Percentiles rank a stretch among this genome's conserved stretches.
phyloP scores from a whole-genome alignment of 2,329 filamentous ascomycete genomes.

The Neopestalotiopsis rosae region DNA sequence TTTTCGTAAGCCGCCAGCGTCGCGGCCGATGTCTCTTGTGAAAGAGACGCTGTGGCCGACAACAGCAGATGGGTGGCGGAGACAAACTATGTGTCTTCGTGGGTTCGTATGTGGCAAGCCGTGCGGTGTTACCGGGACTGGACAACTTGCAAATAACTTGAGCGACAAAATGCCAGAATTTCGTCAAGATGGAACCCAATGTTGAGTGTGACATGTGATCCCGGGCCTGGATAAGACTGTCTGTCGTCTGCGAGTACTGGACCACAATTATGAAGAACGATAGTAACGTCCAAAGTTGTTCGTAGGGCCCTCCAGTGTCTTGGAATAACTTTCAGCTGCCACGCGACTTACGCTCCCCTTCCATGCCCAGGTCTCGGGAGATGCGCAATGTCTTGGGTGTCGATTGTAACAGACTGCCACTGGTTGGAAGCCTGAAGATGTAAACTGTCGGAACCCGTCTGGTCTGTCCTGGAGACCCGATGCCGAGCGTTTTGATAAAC shows the following conservation, averaged over 20 bases:
- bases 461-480: slow-evolving; percentile 19
- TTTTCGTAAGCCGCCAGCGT: slow-evolving; percentile 42
- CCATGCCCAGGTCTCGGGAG: slow-evolving; percentile 26
- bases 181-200: not conserved
- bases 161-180: slow-evolving; percentile 8
- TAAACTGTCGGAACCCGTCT: slow-evolving; percentile 32
- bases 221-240: not conserved
- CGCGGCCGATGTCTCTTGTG: slow-evolving; percentile 32
- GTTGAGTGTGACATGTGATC: slow-evolving; percentile 10
- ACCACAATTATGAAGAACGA: slow-evolving; percentile 27
- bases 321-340: slow-evolving; percentile 18
- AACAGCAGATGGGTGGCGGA: slow-evolving; percentile 8
- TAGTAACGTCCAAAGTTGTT: slow-evolving; percentile 16
- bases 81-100: slow-evolving; percentile 15
- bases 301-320: slow-evolving; percentile 24
- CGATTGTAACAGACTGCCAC: slow-evolving; percentile 25
- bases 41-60: slow-evolving; percentile 22
- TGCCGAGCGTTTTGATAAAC: slow-evolving; percentile 7
- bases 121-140: slow-evolving; percentile 13
- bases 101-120: slow-evolving; percentile 19
- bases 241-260: slow-evolving; percentile 21
- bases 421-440: slow-evolving; percentile 31
- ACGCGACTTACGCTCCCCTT: not conserved
- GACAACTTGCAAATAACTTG: slow-evolving; percentile 18
- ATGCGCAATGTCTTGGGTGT: slow-evolving; percentile 32